Conservation (phyloP, 1,284 basidiomycete species). For the Dichomitus squalens region DNA sequence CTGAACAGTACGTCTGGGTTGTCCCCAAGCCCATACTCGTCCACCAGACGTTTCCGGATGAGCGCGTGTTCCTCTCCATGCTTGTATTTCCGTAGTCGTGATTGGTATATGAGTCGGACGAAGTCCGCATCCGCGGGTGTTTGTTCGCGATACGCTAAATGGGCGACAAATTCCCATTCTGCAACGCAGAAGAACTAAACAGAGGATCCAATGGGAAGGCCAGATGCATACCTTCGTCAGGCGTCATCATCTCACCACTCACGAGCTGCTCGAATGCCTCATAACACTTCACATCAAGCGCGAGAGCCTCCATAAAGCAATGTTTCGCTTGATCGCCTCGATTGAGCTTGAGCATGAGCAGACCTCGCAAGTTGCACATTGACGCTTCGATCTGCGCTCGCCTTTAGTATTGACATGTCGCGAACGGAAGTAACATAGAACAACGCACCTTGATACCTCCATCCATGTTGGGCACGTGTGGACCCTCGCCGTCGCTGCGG, state of each 20-base stretch:
- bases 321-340: conserved; percentile 88
- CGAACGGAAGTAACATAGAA: neutral
- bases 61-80: conserved; percentile 81
- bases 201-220: neutral
- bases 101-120: conserved; percentile 89
- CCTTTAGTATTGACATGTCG: neutral
- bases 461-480: conserved; percentile 74
- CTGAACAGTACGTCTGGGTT: conserved; percentile 93
- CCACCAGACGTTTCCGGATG: conserved; percentile 72
- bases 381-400: conserved; percentile 82
- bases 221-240: conserved; percentile 73
- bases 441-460: conserved; percentile 80
- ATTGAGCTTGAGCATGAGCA: conserved; percentile 93
- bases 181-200: neutral
- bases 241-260: conserved; percentile 91
- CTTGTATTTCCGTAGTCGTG: conserved; percentile 88
- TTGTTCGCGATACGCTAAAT: conserved; percentile 83
- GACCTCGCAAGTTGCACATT: conserved; percentile 91
- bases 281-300: conserved; percentile 96
- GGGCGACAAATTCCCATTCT: conserved; percentile 97
- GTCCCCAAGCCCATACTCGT: conserved; percentile 80
- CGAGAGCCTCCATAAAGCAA: conserved; percentile 93
- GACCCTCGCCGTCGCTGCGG: conserved; percentile 62
- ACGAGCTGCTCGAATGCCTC: conserved; percentile 93
- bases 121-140: conserved; percentile 87